These are phyloP conservation scores for Irpex sp. DNA, from an alignment of 1,284 basidiomycete genomes.

Conservation along the genomic window DNA sequence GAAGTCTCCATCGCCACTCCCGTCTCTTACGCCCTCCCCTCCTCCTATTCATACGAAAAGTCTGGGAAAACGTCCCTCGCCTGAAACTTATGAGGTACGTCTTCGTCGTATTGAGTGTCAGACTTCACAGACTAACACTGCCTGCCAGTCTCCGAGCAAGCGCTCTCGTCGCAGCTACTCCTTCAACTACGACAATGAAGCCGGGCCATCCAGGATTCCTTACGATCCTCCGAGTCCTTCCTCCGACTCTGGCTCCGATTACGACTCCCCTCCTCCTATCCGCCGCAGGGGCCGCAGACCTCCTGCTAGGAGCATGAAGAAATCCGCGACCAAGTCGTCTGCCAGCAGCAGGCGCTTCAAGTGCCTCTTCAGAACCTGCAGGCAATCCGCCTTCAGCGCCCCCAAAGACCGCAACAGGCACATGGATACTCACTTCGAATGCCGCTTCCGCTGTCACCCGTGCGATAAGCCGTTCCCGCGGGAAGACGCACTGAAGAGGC, in stretches of 20 bases:
- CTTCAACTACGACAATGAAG: background rate
- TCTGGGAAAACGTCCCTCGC: background rate
- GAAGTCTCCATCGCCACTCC: background rate
- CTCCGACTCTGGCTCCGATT: background rate
- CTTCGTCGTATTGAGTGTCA: background rate
- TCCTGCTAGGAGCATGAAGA: background rate
- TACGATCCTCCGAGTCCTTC: background rate
- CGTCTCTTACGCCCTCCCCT: background rate
- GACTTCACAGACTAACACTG: too few relatives aligned
- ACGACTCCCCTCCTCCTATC: background rate
- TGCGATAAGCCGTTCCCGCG: background rate
- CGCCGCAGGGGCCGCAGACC: background rate
- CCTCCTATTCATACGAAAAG: background rate
- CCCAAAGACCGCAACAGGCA: constrained; percentile 7
- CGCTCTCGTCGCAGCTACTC: background rate
- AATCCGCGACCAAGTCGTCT: background rate
- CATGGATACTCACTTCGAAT: constrained; percentile 3
- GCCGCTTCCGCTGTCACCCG: background rate
- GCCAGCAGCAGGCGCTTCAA: background rate
- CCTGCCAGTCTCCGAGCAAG: background rate
- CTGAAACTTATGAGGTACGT: background rate
- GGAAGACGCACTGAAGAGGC: constrained; percentile 4
- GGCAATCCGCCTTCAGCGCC: background rate
- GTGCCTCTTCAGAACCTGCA: background rate
- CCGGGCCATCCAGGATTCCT: background rate